Conservation (phyloP, 306 rosid species). For the Hippophae rhamnoides region DNA sequence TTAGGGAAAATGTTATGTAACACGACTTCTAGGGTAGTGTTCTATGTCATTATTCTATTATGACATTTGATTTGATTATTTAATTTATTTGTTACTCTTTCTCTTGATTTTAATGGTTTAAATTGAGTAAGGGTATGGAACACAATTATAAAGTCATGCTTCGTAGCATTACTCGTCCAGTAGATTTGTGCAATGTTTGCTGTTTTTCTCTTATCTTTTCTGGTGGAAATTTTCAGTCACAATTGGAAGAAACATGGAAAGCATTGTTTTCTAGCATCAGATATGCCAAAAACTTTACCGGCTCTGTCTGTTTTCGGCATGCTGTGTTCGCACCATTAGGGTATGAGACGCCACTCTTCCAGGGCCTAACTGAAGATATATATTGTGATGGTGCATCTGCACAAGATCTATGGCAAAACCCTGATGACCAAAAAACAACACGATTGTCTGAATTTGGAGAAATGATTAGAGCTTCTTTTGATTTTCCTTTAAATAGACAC, state of each 20-base stretch:
- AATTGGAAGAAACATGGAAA: conserved; percentile 89
- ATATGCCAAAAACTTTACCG: conserved; percentile 75
- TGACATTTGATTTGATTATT: too few species aligned
- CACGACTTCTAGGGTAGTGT: too few species aligned
- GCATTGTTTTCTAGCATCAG: conserved; percentile 70
- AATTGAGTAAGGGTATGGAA: too few species aligned
- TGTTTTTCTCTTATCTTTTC: conserved; percentile 3
- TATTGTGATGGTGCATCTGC: conserved; percentile 58
- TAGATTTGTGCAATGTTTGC: neutral
- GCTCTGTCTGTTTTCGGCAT: conserved; percentile 81
- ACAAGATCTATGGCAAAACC: conserved; percentile 60
- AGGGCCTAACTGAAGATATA: conserved; percentile 61
- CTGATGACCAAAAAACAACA: conserved; percentile 60
- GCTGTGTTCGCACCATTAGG: conserved; percentile 82
- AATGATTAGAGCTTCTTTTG: conserved; percentile 74
- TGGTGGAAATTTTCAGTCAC: conserved; percentile 43
- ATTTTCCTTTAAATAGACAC: conserved; percentile 42
- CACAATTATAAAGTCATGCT: too few species aligned
- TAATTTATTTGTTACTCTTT: too few species aligned
- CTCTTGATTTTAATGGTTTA: too few species aligned
- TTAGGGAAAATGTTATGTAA: too few species aligned
- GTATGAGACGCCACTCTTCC: conserved; percentile 71
- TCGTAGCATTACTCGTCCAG: too few species aligned
- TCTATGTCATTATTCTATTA: too few species aligned
- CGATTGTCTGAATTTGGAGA: conserved; percentile 93